Percentiles rank a stretch among this genome's conserved stretches.
phyloP scores from a whole-genome alignment of 345 rosid genomes.

The Syzygium aromaticum region DNA sequence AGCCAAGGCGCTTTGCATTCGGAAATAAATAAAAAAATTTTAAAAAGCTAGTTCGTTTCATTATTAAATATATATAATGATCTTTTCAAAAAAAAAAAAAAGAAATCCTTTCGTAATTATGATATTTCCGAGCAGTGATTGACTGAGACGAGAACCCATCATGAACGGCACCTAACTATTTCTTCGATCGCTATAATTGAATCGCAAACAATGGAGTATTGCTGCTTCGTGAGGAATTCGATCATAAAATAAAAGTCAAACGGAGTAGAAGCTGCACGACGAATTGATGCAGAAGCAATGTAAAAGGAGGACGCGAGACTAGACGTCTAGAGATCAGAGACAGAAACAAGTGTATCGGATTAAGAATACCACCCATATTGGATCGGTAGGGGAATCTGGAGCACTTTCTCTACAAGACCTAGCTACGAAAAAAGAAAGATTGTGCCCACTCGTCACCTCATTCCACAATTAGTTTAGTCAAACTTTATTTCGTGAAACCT shows the following conservation, averaged over 20 bases:
- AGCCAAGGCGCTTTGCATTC: background rate
- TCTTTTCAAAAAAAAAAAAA: background rate
- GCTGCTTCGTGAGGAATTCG: background rate
- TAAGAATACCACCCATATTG: background rate
- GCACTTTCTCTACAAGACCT: background rate
- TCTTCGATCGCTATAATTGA: background rate
- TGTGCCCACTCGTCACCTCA: background rate
- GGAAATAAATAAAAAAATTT: background rate
- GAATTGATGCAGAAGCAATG: background rate
- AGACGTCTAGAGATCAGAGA: background rate
- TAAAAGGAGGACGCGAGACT: background rate
- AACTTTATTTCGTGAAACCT: background rate
- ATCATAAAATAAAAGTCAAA: background rate
- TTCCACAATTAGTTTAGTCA: background rate
- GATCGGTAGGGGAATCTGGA: background rate
- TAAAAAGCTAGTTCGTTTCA: background rate
- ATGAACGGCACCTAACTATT: fast-evolving
- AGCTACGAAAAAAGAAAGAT: background rate
- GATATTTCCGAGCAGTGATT: background rate
- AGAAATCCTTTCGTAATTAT: background rate
- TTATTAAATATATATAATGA: background rate
- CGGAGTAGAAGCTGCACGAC: background rate
- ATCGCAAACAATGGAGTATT: background rate
- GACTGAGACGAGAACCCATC: too few species aligned
- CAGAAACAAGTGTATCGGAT: fast-evolving